Conservation (phyloP, 495 filamentous ascomycete species). For the Sporormia fimetaria region DNA sequence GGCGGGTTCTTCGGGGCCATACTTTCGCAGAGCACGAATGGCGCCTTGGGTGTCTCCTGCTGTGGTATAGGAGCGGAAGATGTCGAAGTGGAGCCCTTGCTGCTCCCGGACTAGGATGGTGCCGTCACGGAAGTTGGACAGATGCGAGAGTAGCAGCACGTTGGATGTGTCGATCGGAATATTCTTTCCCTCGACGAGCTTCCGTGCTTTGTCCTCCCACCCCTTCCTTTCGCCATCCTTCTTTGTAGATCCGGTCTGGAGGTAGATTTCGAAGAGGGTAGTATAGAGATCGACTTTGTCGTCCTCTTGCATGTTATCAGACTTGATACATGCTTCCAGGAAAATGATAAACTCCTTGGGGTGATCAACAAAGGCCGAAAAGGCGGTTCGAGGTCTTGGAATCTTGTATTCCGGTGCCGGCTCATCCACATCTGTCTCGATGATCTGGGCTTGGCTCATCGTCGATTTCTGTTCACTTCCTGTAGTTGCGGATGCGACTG, state of each 20-base stretch:
- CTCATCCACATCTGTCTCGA: constrained; percentile 32
- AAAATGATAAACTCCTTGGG: constrained; percentile 82
- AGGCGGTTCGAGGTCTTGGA: constrained; percentile 80
- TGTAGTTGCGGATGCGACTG: constrained; percentile 25
- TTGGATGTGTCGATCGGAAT: constrained; percentile 89
- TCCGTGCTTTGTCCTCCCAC: constrained; percentile 87
- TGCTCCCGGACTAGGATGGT: constrained; percentile 89
- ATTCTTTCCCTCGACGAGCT: constrained; percentile 62
- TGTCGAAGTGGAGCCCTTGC: constrained; percentile 83
- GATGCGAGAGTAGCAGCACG: constrained; percentile 80
- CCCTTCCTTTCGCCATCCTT: constrained; percentile 57
- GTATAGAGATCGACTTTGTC: constrained; percentile 85
- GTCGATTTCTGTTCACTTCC: constrained; percentile 26
- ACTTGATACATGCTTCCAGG: constrained; percentile 68
- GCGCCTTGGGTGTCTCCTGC: constrained; percentile 86
- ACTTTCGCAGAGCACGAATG: constrained; percentile 77
- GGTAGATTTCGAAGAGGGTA: constrained; percentile 94
- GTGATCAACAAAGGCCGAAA: constrained; percentile 93
- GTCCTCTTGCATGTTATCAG: constrained; percentile 51
- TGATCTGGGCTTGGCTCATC: constrained; percentile 31
- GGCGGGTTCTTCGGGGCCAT: constrained; percentile 83
- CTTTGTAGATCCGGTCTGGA: constrained; percentile 72
- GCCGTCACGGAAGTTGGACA: constrained; percentile 81
- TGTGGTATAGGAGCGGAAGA: constrained; percentile 91
- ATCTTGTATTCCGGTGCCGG: constrained; percentile 43